phyloP scores from a whole-genome alignment of 1,139 yeast genomes.

The Yamadazyma aaseri region DNA sequence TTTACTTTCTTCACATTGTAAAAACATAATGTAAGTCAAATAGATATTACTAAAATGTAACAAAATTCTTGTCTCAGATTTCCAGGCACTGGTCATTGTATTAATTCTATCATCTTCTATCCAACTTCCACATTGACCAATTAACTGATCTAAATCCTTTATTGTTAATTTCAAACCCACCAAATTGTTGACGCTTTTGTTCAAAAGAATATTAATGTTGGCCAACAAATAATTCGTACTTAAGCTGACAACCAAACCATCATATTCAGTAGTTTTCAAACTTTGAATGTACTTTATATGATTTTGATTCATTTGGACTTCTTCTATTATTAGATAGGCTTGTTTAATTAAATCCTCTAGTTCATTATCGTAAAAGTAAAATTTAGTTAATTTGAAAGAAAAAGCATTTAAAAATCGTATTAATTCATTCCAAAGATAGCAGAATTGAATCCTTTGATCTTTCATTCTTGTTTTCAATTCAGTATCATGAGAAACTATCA shows the following conservation, averaged over 20 bases:
- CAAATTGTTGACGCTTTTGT: constrained; percentile 23
- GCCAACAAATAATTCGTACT: constrained; percentile 32
- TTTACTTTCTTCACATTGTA: constrained; percentile 36
- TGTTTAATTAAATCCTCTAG: constrained; percentile 22
- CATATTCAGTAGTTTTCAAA: constrained; percentile 18
- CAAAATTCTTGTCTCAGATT: constrained; percentile 28
- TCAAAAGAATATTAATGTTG: constrained; percentile 23
- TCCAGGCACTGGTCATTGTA: constrained; percentile 16
- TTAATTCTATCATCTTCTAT: constrained; percentile 20
- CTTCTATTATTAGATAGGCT: constrained; percentile 25
- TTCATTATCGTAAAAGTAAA: constrained; percentile 21
- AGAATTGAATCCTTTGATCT: constrained; percentile 32
- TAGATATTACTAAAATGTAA: constrained; percentile 32
- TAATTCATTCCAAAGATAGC: constrained; percentile 38
- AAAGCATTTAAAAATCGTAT: constrained; percentile 34
- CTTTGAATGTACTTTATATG: constrained; percentile 27
- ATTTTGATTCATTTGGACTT: constrained; percentile 22
- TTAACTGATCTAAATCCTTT: constrained; percentile 23
- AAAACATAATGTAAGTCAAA: constrained; percentile 29
- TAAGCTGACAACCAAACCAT: constrained; percentile 21
- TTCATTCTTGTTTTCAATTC: constrained; percentile 20
- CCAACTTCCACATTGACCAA: constrained; percentile 29
- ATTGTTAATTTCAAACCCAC: constrained; percentile 25
- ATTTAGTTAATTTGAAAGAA: constrained; percentile 27
- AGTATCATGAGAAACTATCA: constrained; percentile 20